Base-by-base conservation (phyloP, 2,329 filamentous ascomycete genomes). In the Penicillium crustosum region DNA sequence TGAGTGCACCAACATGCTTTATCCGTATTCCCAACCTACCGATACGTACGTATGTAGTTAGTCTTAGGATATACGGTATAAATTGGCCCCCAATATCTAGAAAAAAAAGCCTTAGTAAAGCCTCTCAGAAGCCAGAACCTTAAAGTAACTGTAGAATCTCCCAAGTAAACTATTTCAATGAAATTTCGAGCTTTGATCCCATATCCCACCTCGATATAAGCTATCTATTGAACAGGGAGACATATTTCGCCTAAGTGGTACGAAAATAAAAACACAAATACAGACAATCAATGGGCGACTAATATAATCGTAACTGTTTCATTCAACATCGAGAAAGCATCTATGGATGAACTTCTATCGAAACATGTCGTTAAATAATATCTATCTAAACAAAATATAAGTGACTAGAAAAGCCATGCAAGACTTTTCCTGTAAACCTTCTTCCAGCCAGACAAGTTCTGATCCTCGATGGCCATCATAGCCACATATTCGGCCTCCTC, bases 401-500 rank as follows among this genome's bases (percentile, higher is more conserved):
- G 4, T 25, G 38, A 44, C 25, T 50, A 58, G 52, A 58, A 58
- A 4, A 58, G 56, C 47, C 45, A 58, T 6, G 56, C 27, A 1
- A 58, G 47, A 13, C 44, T 9, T 7, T 50, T 58, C 3, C 19
- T 55, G 17, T 59, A 59, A 25, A 56, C 17, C 15, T 55, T 55
- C 9, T 56, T 59, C 52, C 52, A 55, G 9, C 52, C 41, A 45
- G 52, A 27, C 31, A 59, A 31, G 29, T 59, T 56, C n/a, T 50
- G 51, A 6, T 59, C 27, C 35, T 59, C 42, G 19, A 59, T 55
- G 17, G 35, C 17, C 36, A 33, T 7, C 25, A 33, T 48, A 19
- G 52, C 55, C 53, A 51, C 41, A 38, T 48, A 60, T 39, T 58
- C 58, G 17, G 45, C 55, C 51, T 90, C 88, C 68, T 90, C 87